These are phyloP conservation scores for Calonectria montana DNA, from an alignment of 2,329 filamentous ascomycete species.

Conservation along the genomic window DNA sequence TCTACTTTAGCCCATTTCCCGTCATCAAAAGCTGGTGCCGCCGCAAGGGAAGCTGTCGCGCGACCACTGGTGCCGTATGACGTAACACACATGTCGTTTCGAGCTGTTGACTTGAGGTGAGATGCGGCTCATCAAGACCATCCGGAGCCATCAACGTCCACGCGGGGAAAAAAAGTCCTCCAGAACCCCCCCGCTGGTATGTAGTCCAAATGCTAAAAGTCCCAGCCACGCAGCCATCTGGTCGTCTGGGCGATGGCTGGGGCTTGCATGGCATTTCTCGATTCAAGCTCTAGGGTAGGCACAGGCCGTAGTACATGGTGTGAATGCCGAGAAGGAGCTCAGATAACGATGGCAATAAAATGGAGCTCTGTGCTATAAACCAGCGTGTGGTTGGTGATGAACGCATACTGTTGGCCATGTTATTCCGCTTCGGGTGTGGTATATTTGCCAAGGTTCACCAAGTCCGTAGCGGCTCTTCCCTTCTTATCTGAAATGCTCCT, in stretches of 20 bases:
- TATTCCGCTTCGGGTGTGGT: background rate
- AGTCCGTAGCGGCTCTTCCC: background rate
- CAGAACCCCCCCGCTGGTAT: background rate
- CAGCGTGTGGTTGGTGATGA: background rate
- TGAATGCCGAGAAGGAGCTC: background rate
- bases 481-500: background rate
- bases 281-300: background rate
- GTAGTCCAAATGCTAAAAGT: background rate
- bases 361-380: background rate
- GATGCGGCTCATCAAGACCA: background rate
- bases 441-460: background rate
- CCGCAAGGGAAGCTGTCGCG: background rate
- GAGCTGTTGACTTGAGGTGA: background rate
- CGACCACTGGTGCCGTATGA: background rate
- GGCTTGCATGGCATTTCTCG: background rate
- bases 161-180: background rate
- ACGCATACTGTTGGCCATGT: background rate
- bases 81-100: background rate
- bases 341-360: background rate
- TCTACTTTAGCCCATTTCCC: background rate
- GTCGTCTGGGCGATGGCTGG: background rate
- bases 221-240: background rate
- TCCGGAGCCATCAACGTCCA: background rate
- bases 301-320: background rate
- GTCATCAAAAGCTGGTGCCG: background rate